phyloP scores from a whole-genome alignment of 225 moss, liverwort and hornwort species.

The Rhytidiadelphus loreus region DNA sequence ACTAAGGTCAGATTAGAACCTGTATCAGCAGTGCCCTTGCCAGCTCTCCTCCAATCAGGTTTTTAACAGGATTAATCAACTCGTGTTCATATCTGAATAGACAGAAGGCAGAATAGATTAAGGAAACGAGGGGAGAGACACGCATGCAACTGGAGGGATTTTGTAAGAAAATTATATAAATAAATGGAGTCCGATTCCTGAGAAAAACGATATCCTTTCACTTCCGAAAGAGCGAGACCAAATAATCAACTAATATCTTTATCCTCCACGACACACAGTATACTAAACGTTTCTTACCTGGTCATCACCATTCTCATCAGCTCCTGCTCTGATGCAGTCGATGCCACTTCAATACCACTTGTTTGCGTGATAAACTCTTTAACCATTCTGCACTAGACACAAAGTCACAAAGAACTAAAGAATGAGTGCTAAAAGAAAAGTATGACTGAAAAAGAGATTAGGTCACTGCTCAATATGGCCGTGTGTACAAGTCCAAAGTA shows the following conservation, averaged over 20 bases:
- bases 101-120: neutral
- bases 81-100: slow-evolving; percentile 75
- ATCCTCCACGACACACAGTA: neutral
- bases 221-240: neutral
- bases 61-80: slow-evolving; percentile 59
- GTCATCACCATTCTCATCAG: slow-evolving; percentile 78
- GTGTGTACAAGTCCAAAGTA: neutral
- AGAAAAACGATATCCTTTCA: neutral
- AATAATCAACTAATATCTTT: neutral
- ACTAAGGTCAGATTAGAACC: slow-evolving; percentile 19
- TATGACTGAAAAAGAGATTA: neutral
- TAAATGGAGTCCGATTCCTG: neutral
- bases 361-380: slow-evolving; percentile 58
- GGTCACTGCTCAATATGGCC: neutral
- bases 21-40: slow-evolving; percentile 82
- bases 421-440: neutral
- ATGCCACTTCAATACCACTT: slow-evolving; percentile 30
- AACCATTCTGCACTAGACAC: slow-evolving; percentile 58
- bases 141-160: neutral
- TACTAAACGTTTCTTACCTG: slow-evolving; percentile 31
- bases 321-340: slow-evolving; percentile 52
- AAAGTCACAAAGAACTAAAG: neutral
- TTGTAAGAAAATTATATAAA: neutral
- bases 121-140: neutral
- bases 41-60: slow-evolving; percentile 69